Evolutionary conservation across 345 rosid genomes (phyloP), one percentile per base, ranked within the genome.

Genomic region (Ceriops tagal): DNA sequence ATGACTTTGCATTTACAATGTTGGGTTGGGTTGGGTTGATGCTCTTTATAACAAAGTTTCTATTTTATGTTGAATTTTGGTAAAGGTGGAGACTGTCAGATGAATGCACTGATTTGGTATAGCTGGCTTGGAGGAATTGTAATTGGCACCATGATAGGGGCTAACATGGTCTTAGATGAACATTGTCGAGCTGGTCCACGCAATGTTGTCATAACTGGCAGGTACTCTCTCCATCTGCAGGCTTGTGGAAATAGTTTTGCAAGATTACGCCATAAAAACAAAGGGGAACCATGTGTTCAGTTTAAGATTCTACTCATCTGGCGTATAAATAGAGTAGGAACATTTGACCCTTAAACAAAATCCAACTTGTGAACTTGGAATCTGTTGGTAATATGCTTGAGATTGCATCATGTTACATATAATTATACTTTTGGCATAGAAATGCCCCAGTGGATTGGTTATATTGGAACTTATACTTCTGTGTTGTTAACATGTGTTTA

Each of bases 61-160:
- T 3, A 43, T 43, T 43, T 39, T 39, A 0, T 4, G 13, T 13
- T 0, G 19, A 43, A 43, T 43, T 55, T 68, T 78, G 61, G 47
- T 82, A 72, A 81, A 91, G 97, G 96, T 66, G 98, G 97, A 68
- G 97, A 91, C 64, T 61, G 83, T 77, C 91, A 92, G 78, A 86
- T 93, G 93, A 81, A 89, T 74, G 70, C 82, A 35, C 79, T 93
- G 80, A 81, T 88, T 78, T 93, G 98, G 98, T 93, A 84, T 85
- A 93, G 98, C 83, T 93, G 97, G 98, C 88, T 93, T 71, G 98
- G 98, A 73, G 97, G 98, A 34, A 70, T 93, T 74, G 88, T 93
- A 68, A 93, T 93, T 62, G 98, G 97, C 71, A 89, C 98, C 0
- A 91, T 93, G 98, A 87, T 83, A 56, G 98, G 98, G 34, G 81